Conservation (phyloP, 164 flowering plant genomes). For the Vitis rupestris region DNA sequence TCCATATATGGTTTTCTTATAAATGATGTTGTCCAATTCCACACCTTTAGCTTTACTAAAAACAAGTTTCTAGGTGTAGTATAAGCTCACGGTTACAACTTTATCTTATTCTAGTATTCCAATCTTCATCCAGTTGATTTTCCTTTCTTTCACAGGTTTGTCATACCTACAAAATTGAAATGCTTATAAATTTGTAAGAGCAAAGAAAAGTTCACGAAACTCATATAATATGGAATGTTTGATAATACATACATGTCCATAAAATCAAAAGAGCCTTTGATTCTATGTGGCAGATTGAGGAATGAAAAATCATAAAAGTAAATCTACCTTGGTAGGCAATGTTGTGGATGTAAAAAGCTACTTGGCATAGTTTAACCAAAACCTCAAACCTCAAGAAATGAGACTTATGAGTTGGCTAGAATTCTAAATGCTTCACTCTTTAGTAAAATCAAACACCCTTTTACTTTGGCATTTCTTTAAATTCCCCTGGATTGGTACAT, state of each 20-base stretch:
- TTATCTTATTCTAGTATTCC: conserved; percentile 71
- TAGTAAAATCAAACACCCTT: neutral
- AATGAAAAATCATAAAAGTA: conserved; percentile 70
- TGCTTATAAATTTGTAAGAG: too few species aligned
- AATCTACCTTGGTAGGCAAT: conserved; percentile 95
- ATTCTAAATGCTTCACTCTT: neutral
- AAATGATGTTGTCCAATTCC: conserved; percentile 60
- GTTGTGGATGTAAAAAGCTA: conserved; percentile 89
- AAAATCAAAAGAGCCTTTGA: conserved; percentile 80
- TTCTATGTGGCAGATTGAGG: conserved; percentile 68
- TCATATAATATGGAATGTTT: neutral
- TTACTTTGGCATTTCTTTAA: conserved; percentile 69
- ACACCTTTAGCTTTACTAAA: conserved; percentile 70
- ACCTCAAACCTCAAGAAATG: neutral
- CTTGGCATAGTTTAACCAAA: conserved; percentile 40
- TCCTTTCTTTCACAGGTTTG: conserved; percentile 88
- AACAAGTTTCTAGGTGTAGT: conserved; percentile 79
- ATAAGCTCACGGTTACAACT: conserved; percentile 78
- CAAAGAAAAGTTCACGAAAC: too few species aligned
- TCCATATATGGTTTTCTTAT: conserved; percentile 48
- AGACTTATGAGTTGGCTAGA: neutral
- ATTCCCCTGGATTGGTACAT: conserved; percentile 62
- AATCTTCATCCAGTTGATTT: conserved; percentile 97
- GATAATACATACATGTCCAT: conserved; percentile 67
- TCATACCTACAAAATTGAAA: conserved; percentile 43